Conservation (phyloP, 2,329 filamentous ascomycete species). For the Pseudogymnoascus sp. region DNA sequence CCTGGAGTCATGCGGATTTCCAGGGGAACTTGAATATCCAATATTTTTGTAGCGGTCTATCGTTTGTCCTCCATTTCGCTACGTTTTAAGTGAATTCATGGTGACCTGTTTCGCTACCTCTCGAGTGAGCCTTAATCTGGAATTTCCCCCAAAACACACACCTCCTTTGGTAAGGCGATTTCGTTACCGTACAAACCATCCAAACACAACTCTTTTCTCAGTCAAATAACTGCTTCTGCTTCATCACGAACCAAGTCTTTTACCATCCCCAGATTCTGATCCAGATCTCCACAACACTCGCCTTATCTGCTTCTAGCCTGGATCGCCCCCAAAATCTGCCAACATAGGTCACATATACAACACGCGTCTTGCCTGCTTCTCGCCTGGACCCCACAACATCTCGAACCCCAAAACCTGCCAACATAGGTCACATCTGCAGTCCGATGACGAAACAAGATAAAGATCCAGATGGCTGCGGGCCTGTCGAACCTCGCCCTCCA, state of each 20-base stretch:
- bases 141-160: neutral
- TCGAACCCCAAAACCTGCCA: neutral
- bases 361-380: neutral
- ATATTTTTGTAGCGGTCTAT: constrained; percentile 1
- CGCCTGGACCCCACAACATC: neutral
- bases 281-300: neutral
- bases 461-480: neutral
- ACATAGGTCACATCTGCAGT: neutral
- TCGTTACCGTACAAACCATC: neutral
- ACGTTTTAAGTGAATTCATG: neutral
- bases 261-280: neutral
- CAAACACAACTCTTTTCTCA: neutral
- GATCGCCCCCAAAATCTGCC: neutral
- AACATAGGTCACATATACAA: neutral
- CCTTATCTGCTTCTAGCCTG: neutral
- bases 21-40: constrained; percentile 2
- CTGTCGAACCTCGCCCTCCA: neutral
- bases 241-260: neutral
- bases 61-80: neutral
- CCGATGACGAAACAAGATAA: neutral
- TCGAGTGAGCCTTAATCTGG: neutral
- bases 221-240: neutral
- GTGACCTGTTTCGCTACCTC: neutral
- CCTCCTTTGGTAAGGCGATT: neutral
- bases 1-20: neutral